Conservation (phyloP, 164 flowering plant genomes). For the Dillenia suffruticosa region DNA sequence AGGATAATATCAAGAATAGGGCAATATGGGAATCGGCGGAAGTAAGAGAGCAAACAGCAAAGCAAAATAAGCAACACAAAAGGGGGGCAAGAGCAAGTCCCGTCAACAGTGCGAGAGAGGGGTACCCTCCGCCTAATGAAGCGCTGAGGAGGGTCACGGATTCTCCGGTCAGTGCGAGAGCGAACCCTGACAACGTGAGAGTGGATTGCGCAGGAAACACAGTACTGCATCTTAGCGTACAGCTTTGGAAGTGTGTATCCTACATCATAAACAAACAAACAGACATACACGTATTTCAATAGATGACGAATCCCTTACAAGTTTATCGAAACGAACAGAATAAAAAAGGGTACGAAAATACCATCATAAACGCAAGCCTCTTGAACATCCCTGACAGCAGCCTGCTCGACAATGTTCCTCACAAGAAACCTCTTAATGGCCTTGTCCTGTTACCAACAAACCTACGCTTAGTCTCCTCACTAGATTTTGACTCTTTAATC, state of each 20-base stretch:
- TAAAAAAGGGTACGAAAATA: slow-evolving; percentile 10
- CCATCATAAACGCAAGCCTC: slow-evolving; percentile 91
- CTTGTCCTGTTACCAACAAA: slow-evolving; percentile 53
- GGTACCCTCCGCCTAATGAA: slow-evolving; percentile 74
- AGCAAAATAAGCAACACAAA: neutral
- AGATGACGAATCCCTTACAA: neutral
- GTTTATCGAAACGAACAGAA: neutral
- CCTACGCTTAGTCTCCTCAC: neutral
- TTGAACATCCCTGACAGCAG: slow-evolving; percentile 94
- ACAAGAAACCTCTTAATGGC: slow-evolving; percentile 95
- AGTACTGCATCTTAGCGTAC: slow-evolving; percentile 91
- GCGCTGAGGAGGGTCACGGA: slow-evolving; percentile 89
- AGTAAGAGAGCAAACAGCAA: neutral
- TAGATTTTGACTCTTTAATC: neutral
- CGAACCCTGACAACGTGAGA: slow-evolving; percentile 94
- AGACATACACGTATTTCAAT: neutral
- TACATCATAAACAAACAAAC: slow-evolving; percentile 4
- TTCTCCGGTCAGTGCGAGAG: slow-evolving; percentile 73
- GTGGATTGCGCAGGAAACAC: slow-evolving; percentile 96
- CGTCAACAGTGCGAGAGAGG: neutral
- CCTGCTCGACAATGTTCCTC: slow-evolving; percentile 98
- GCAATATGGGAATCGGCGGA: neutral
- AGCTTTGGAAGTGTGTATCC: slow-evolving; percentile 87
- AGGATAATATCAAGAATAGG: neutral
- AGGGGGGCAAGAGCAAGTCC: neutral